These are phyloP conservation scores for Pseudoneurospora amorphoporcata DNA, from an alignment of 495 filamentous ascomycete genomes.

Conservation along the genomic window DNA sequence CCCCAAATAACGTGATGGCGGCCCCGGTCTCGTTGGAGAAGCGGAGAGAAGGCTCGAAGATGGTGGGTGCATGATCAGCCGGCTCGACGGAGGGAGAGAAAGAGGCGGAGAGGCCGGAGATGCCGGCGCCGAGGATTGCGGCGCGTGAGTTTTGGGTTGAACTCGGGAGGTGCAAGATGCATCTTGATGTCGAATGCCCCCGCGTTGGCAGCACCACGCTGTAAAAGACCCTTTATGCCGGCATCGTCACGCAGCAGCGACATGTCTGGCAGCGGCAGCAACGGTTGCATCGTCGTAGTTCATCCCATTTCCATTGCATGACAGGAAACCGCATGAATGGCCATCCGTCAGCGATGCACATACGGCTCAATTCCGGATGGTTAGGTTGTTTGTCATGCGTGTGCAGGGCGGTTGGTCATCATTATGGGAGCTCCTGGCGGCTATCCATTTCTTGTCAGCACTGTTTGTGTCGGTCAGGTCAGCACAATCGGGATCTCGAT, in stretches of 20 bases:
- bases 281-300: neutral
- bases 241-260: neutral
- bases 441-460: neutral
- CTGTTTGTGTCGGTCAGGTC: neutral
- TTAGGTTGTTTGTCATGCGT: neutral
- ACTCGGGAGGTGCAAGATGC: neutral
- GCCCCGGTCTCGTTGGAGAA: constrained; percentile 48
- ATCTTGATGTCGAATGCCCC: neutral
- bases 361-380: neutral
- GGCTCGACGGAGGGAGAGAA: constrained; percentile 34
- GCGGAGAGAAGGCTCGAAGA: constrained; percentile 37
- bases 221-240: neutral
- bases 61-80: constrained; percentile 38
- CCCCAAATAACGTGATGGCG: constrained; percentile 38
- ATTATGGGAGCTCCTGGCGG: neutral
- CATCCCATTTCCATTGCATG: neutral
- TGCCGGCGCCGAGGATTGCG: constrained; percentile 29
- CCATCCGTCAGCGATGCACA: neutral
- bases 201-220: neutral
- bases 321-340: neutral
- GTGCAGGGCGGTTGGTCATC: neutral
- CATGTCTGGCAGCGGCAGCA: neutral
- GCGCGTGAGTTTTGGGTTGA: constrained; percentile 9
- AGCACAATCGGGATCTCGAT: neutral
- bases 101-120: constrained; percentile 27